Evolutionary conservation across 768 basidiomycete genomes (phyloP), one percentile per base, ranked within the genome.

Genomic region (Rhizopogon rudus): DNA sequence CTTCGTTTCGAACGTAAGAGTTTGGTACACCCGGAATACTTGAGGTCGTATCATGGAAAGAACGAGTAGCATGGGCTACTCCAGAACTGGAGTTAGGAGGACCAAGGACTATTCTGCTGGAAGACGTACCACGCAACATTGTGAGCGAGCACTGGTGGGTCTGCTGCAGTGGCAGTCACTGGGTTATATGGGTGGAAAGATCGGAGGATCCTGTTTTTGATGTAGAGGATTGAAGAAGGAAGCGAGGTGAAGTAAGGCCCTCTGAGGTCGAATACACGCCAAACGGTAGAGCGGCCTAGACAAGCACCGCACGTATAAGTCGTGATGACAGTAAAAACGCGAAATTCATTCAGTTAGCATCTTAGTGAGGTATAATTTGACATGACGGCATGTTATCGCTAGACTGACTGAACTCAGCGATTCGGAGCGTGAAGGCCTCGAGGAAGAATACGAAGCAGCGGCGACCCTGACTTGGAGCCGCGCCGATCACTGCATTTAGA

Each of bases 371-470:
- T 60, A 71, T 68, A 20, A 49, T 62, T 54, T 60, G 50, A 57
- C 28, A 62, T 71, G 67, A 71, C 67, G 68, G 63, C 60, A 71
- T 58, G 64, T 55, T 56, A 64, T 67, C 66, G 69, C 62, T 60
- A 49, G 48, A 35, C 48, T 22, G 17, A 37, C 46, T 22, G 48
- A 55, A 71, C 67, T 61, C 69, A 69, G 69, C 68, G 70, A 69
- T 68, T 56, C 65, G 68, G 68, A 66, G 69, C 68, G 62, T 71
- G 71, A 60, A 61, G 63, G 70, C 68, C 68, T 71, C 62, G 70
- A 66, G 68, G 67, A 57, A 37, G 60, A 61, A 60, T 66, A 62
- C 63, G 61, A 58, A 71, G 31, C 57, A 55, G 57, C 20, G 44
- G 37, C 56, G 64, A 69, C 67, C 67, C 69, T 71, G 63, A 37